A percentile compares a stretch with the other conserved stretches of the same genome.
These are phyloP conservation scores for Phytophthora sp. DNA, from an alignment of 352 stramenopile species.

Conservation along the genomic window DNA sequence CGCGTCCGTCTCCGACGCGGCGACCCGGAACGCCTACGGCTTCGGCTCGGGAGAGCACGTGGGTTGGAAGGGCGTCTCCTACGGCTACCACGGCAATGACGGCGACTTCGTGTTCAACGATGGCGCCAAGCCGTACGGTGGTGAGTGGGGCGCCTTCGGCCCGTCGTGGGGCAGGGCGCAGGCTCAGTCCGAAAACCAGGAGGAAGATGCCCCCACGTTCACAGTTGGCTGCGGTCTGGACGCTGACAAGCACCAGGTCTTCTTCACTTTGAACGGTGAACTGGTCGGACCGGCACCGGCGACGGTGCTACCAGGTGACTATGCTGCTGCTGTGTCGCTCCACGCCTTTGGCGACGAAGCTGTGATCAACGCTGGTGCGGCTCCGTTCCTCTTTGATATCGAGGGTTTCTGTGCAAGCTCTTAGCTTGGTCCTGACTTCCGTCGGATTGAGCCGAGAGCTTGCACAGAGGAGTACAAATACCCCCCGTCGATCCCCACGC, in stretches of 20 bases:
- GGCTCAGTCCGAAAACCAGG: conserved; percentile 23
- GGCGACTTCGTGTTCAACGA: conserved; percentile 88
- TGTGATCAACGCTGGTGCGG: conserved; percentile 73
- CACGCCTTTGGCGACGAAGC: conserved; percentile 77
- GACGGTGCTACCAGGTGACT: conserved; percentile 56
- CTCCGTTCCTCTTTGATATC: conserved; percentile 82
- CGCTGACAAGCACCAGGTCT: conserved; percentile 51
- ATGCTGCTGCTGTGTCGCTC: conserved; percentile 79
- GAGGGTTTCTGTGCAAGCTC: conserved; percentile 90
- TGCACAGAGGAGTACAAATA: conserved; percentile 52
- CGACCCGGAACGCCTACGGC: conserved; percentile 66
- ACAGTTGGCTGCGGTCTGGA: conserved; percentile 84
- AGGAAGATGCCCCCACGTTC: conserved; percentile 35
- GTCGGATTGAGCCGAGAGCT: conserved; percentile 40
- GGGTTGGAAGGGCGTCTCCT: conserved; percentile 82
- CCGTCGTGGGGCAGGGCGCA: conserved; percentile 61
- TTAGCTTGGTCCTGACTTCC: conserved; percentile 36
- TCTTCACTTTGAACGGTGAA: conserved; percentile 84
- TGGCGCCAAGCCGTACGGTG: conserved; percentile 67
- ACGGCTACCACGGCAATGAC: conserved; percentile 88
- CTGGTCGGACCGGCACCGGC: conserved; percentile 59
- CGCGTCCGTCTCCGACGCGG: conserved; percentile 62
- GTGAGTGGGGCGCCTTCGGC: conserved; percentile 73
- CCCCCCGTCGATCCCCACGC: conserved; percentile 24
- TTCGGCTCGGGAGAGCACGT: conserved; percentile 86